Evolutionary conservation across 164 flowering plant genomes (phyloP).

Genomic region (Berberis vulgaris): DNA sequence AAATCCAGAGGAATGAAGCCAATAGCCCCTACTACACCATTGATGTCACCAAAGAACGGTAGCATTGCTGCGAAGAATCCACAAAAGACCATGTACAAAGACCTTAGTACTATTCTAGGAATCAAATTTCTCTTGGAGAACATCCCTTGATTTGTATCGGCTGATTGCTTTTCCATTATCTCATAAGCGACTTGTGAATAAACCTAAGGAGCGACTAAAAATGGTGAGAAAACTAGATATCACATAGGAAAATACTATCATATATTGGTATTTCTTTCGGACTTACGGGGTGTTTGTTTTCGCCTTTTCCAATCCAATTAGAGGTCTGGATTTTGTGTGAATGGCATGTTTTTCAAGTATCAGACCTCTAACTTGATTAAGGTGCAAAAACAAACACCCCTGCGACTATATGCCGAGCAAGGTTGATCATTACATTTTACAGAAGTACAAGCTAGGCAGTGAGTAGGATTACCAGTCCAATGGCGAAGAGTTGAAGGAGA

Average conservation of each 20-base stretch:
- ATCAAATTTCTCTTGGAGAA: constrained; percentile 76
- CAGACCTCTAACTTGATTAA: too few species aligned
- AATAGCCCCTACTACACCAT: constrained; percentile 73
- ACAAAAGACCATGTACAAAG: constrained; percentile 64
- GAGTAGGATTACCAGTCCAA: constrained; percentile 51
- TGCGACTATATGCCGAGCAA: too few species aligned
- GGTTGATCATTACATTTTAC: too few species aligned
- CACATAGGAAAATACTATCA: too few species aligned
- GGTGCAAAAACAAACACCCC: too few species aligned
- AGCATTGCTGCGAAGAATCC: constrained; percentile 95
- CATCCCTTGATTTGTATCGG: constrained; percentile 71
- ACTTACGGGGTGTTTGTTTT: too few species aligned
- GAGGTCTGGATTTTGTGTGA: too few species aligned
- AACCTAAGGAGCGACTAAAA: constrained; percentile 25
- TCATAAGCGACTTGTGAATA: constrained; percentile 97
- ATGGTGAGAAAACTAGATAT: too few species aligned
- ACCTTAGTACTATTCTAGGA: constrained; percentile 72
- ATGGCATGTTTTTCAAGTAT: constrained; percentile 9
- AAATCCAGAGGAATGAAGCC: constrained; percentile 96
- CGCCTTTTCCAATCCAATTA: too few species aligned
- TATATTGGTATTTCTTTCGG: constrained; percentile 5
- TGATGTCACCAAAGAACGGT: constrained; percentile 97
- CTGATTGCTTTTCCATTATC: constrained; percentile 84
- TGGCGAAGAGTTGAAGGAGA: constrained; percentile 89
- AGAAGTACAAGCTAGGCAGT: too few species aligned